phyloP scores from a whole-genome alignment of 108 stramenopile species.

The Conticribra weissflogii region DNA sequence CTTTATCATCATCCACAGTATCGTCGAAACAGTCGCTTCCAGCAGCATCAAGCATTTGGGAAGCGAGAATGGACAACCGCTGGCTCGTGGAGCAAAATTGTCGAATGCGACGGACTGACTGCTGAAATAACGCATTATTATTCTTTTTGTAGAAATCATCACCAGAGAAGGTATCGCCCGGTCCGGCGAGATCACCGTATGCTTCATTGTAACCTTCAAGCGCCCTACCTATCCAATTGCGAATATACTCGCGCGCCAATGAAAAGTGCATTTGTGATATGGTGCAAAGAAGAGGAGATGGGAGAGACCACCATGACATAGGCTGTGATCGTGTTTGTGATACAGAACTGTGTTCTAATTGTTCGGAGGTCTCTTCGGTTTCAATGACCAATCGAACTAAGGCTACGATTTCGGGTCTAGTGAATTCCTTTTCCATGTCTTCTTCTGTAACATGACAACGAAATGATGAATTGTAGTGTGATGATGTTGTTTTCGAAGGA shows the following conservation, averaged over 20 bases:
- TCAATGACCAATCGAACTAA: conserved; percentile 17
- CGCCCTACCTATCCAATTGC: conserved; percentile 25
- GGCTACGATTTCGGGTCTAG: not conserved
- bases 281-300: conserved; percentile 37
- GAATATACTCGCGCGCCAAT: conserved; percentile 31
- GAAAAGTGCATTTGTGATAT: conserved; percentile 29
- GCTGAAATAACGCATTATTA: conserved; percentile 8
- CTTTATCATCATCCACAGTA: not conserved
- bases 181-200: conserved; percentile 2
- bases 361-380: not conserved
- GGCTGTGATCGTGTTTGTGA: not conserved
- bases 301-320: conserved; percentile 32
- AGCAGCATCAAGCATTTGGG: not conserved
- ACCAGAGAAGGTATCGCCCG: not conserved
- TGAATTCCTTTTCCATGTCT: conserved; percentile 7
- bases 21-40: conserved; percentile 5
- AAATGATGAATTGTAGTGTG: not conserved
- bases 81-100: conserved; percentile 37
- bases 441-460: not conserved
- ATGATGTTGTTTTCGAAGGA: not conserved
- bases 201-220: conserved; percentile 10
- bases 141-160: not conserved
- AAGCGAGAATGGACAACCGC: conserved; percentile 7
- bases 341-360: not conserved
- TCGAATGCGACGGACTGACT: conserved; percentile 9